Percentiles rank a stretch among this genome's conserved stretches.
Evolutionary conservation across 1,284 basidiomycete genomes (phyloP).

Genomic region (Leccinum solheimii): DNA sequence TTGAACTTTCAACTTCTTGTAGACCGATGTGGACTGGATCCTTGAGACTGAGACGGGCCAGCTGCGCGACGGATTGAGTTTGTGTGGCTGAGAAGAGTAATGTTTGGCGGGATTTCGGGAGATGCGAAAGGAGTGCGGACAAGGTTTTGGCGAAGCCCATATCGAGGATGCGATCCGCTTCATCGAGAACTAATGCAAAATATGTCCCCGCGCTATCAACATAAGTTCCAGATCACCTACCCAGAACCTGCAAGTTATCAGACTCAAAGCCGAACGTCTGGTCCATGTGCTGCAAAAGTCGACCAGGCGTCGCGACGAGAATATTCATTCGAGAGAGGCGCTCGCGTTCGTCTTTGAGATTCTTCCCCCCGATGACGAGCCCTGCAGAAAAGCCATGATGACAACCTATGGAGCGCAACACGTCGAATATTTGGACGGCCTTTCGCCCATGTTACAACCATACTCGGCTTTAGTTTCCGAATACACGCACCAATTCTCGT

Average conservation of each 20-base stretch:
- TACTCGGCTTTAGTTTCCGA: slow-evolving; percentile 1
- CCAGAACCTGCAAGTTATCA: slow-evolving; percentile 88
- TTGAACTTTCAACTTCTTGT: slow-evolving; percentile 45
- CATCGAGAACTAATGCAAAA: slow-evolving; percentile 76
- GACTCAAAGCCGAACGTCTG: slow-evolving; percentile 95
- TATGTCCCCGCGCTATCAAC: not conserved
- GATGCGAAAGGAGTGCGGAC: slow-evolving; percentile 87
- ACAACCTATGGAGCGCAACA: slow-evolving; percentile 88
- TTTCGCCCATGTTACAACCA: slow-evolving; percentile 30
- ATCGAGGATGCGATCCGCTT: slow-evolving; percentile 95
- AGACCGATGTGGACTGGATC: slow-evolving; percentile 80
- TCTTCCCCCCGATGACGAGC: slow-evolving; percentile 96
- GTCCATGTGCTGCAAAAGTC: slow-evolving; percentile 96
- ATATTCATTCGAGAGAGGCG: slow-evolving; percentile 94
- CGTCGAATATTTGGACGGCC: slow-evolving; percentile 98
- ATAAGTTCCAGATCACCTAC: slow-evolving; percentile 44
- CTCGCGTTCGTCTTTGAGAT: slow-evolving; percentile 89
- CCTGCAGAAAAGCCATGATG: slow-evolving; percentile 94
- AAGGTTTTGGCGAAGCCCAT: slow-evolving; percentile 93
- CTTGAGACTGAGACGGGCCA: slow-evolving; percentile 88
- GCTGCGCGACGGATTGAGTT: slow-evolving; percentile 85
- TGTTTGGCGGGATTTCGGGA: slow-evolving; percentile 86
- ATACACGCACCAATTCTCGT: slow-evolving; percentile 76
- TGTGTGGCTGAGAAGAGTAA: slow-evolving; percentile 97
- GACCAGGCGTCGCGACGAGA: slow-evolving; percentile 93